These are phyloP conservation scores for Scheffersomyces segobiensis DNA, from an alignment of 1,139 yeast species.

Conservation along the genomic window DNA sequence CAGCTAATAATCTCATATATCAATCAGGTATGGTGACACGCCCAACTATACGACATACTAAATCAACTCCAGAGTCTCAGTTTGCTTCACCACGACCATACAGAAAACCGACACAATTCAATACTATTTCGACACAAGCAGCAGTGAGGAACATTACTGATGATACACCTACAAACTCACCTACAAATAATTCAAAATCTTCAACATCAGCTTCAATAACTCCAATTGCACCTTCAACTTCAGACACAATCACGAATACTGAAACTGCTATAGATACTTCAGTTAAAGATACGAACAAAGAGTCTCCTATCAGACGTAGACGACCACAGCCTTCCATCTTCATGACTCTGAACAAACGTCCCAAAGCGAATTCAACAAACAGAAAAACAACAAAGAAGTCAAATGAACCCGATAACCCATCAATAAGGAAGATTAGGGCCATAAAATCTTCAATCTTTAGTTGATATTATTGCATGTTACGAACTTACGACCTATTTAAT, in stretches of 20 bases:
- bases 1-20: not conserved
- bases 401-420: slow-evolving; percentile 2
- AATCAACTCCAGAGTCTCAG: not conserved
- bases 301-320: slow-evolving; percentile 13
- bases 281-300: slow-evolving; percentile 3
- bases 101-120: not conserved
- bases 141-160: not conserved
- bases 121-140: not conserved
- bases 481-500: not conserved
- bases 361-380: slow-evolving; percentile 6
- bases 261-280: not conserved
- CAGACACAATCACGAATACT: not conserved
- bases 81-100: not conserved
- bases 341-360: slow-evolving; percentile 17
- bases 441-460: slow-evolving; percentile 36
- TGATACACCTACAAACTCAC: not conserved
- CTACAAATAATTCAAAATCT: not conserved
- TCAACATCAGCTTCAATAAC: not conserved
- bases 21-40: not conserved
- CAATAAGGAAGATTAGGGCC: slow-evolving; percentile 17
- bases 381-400: slow-evolving; percentile 7
- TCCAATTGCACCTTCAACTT: not conserved
- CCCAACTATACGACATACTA: not conserved
- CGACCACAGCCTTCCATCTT: slow-evolving; percentile 25
- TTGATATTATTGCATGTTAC: slow-evolving; percentile 5